These are phyloP conservation scores for Draba incana DNA, from an alignment of 345 rosid species.

Conservation along the genomic window DNA sequence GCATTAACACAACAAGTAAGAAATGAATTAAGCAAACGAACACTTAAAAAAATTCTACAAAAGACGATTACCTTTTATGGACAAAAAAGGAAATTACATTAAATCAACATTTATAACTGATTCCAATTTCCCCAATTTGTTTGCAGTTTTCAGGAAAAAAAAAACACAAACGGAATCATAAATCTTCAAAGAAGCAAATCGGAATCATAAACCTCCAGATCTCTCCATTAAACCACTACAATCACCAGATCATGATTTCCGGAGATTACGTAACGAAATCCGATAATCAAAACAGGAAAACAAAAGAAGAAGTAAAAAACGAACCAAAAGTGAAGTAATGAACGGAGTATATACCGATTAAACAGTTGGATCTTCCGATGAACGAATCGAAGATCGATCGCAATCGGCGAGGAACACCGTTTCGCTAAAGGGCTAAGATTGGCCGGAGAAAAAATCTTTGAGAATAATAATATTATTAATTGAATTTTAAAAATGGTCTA, in stretches of 20 bases:
- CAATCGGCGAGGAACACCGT: constrained; percentile 4
- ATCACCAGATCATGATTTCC: neutral
- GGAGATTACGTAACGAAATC: constrained; percentile 1
- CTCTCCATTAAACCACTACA: constrained; percentile 38
- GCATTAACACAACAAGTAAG: neutral
- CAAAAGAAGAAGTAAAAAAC: neutral
- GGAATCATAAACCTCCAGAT: constrained; percentile 38
- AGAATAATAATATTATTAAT: neutral
- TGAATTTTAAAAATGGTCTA: neutral
- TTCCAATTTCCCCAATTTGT: neutral
- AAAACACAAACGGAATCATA: neutral
- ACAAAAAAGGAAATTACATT: neutral
- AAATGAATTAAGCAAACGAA: neutral
- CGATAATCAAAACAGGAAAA: neutral
- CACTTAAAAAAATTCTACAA: neutral
- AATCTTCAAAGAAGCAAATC: neutral
- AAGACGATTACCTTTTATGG: neutral
- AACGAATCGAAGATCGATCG: constrained; percentile 32
- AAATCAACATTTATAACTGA: neutral
- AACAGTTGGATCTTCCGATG: constrained; percentile 29
- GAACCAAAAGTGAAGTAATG: neutral
- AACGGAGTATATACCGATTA: constrained; percentile 20
- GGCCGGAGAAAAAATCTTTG: constrained; percentile 18
- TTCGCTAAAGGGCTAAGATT: constrained; percentile 33
- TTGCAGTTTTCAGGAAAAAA: neutral